Base-by-base conservation (phyloP, 169 alveolate genomes). In the Plasmodium relictum region DNA sequence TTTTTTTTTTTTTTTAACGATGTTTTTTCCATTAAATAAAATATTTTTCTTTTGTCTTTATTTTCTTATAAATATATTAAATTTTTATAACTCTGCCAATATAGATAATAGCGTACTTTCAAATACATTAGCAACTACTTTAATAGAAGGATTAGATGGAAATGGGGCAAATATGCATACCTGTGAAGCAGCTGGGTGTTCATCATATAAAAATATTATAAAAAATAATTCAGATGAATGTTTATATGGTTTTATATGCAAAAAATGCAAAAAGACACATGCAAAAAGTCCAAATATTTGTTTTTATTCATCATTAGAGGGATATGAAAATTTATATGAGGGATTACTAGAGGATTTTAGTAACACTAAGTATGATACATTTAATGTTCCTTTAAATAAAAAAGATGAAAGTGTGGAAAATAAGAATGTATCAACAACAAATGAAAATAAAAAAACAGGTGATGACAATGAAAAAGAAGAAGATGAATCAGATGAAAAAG, bases 101-200 rank as follows among this genome's bases (percentile, higher is more conserved):
- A 3, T 54, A 18, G 16, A 18, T 54, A 54, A 54, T 14, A 54
- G 2, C 8, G 2, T 54, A 8, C 39, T 31, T 31, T 31, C 39
- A 31, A 3, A 31, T 31, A 3, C 39, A 31, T 2, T 31, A 31
- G 39, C 39, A 31, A 3, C 39, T 31, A 31, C 6, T 3, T 31
- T 31, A 31, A 3, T 3, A 31, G 39, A 31, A 31, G 39, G 39
- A 31, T 1, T 31, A 3, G 6, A 31, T 6, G 69, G 54, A 41
- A 14, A n/a, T 20, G 61, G 73, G 12, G 14, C 42, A 10, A 66
- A 66, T 37, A 69, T 20, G 72, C 86, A 69, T 14, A 86, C 92
- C 0, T 86, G 92, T 45, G 71, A 71, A 14, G 22, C 92, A 6
- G 92, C 92, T 24, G 92, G 92, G 6, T 86, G 92, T 44, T 26